Percentiles rank a stretch among this genome's conserved stretches.
Conservation (phyloP, 257 asterid genomes). For the Knoxia roxburghii region DNA sequence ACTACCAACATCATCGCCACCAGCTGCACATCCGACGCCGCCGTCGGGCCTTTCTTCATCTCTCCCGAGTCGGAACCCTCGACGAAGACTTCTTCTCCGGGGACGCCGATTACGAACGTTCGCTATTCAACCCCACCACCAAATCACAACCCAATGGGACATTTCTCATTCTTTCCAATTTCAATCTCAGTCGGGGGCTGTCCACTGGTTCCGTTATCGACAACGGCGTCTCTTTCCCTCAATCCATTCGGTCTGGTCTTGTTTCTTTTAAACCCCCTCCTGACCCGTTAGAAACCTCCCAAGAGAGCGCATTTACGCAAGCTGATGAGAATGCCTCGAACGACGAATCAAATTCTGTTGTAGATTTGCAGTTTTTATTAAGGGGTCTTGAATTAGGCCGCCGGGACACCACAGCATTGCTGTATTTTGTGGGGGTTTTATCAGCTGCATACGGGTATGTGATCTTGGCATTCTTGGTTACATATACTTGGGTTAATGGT, state of each 20-base stretch:
- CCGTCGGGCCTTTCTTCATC: slow-evolving; percentile 82
- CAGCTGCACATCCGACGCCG: slow-evolving; percentile 45
- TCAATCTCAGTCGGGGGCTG: slow-evolving; percentile 39
- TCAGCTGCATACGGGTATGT: slow-evolving; percentile 61
- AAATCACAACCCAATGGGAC: slow-evolving; percentile 44
- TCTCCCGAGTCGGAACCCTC: slow-evolving; percentile 78
- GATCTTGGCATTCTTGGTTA: slow-evolving; percentile 64
- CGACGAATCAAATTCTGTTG: slow-evolving; percentile 25
- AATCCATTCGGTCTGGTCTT: slow-evolving; percentile 33
- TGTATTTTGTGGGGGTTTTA: slow-evolving; percentile 50
- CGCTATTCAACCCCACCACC: slow-evolving; percentile 52
- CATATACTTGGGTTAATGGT: slow-evolving; percentile 72
- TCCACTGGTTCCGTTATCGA: slow-evolving; percentile 31
- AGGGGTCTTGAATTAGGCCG: slow-evolving; percentile 71
- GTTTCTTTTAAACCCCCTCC: slow-evolving; percentile 42
- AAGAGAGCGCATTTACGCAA: background rate
- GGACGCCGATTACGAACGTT: slow-evolving; percentile 73
- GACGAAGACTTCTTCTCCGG: slow-evolving; percentile 92
- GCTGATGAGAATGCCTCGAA: slow-evolving; percentile 12
- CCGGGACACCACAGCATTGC: slow-evolving; percentile 46
- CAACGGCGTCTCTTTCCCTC: slow-evolving; percentile 39
- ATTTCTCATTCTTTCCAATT: slow-evolving; percentile 35
- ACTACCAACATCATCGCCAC: slow-evolving; percentile 22
- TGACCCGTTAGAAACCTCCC: slow-evolving; percentile 15
- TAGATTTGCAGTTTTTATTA: slow-evolving; percentile 58